Evolutionary conservation across 805 yeast species (phyloP).

Genomic region (Metschnikowia arizonensis): DNA sequence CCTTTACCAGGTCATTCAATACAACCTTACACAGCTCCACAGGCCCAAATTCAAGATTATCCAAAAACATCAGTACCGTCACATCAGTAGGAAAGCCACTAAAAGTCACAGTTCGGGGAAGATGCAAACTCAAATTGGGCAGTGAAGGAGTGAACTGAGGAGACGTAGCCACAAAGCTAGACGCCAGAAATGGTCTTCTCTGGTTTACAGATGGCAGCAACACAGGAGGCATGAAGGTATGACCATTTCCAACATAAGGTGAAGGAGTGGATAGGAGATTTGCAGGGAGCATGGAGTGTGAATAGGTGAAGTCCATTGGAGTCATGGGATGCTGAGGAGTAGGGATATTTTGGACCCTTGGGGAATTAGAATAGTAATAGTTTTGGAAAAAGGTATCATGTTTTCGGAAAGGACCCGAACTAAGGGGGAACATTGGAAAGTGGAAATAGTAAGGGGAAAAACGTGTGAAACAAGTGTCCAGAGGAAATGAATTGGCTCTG

Average conservation of each 20-base stretch:
- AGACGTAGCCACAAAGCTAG: neutral
- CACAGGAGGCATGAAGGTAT: slow-evolving; percentile 22
- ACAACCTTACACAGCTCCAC: slow-evolving; percentile 53
- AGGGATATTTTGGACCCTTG: neutral
- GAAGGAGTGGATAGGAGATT: slow-evolving; percentile 49
- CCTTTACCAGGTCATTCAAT: neutral
- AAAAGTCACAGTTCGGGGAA: slow-evolving; percentile 25
- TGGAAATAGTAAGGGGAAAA: no score
- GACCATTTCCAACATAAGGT: slow-evolving; percentile 46
- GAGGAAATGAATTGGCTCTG: no score
- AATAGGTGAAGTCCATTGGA: slow-evolving; percentile 58
- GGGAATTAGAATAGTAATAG: neutral
- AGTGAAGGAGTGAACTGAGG: slow-evolving; percentile 5
- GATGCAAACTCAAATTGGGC: slow-evolving; percentile 4
- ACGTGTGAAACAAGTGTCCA: no score
- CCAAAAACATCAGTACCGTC: slow-evolving; percentile 33
- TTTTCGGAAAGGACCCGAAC: slow-evolving; percentile 2
- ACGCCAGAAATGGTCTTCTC: slow-evolving; percentile 4
- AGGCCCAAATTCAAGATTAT: slow-evolving; percentile 54
- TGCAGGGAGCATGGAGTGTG: slow-evolving; percentile 59
- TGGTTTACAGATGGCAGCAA: slow-evolving; percentile 9
- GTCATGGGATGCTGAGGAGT: slow-evolving; percentile 14
- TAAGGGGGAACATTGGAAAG: neutral
- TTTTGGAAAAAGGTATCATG: slow-evolving; percentile 9
- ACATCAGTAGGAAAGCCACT: slow-evolving; percentile 26